Conservation (phyloP, 176 grass and related monocot genomes). For the Zoysia japonica region DNA sequence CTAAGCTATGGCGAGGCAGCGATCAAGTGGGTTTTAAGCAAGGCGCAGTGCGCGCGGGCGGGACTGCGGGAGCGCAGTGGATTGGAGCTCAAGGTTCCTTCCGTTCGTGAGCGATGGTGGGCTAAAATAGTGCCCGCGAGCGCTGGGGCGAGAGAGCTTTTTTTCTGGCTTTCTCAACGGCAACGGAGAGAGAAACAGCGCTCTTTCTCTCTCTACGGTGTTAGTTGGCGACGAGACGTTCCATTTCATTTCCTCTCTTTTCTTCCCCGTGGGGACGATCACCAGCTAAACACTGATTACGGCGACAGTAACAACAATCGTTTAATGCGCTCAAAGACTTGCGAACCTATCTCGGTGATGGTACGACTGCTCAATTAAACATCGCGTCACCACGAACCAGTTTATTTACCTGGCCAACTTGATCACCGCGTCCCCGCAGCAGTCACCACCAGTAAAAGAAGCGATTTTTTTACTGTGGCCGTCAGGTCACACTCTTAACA, state of each 20-base stretch:
- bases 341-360: background rate
- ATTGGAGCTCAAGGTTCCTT: conserved; percentile 79
- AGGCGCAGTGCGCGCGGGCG: conserved; percentile 28
- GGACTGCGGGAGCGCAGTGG: conserved; percentile 23
- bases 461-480: too few species aligned
- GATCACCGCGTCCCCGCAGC: too few species aligned
- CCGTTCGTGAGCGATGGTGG: conserved; percentile 17
- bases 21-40: conserved; percentile 85
- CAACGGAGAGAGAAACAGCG: background rate
- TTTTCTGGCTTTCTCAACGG: conserved; percentile 10
- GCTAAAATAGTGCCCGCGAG: conserved; percentile 50
- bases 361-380: conserved; percentile 18
- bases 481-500: too few species aligned
- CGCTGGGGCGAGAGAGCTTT: background rate
- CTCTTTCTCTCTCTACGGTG: background rate
- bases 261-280: too few species aligned
- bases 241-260: background rate
- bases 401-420: too few species aligned
- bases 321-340: conserved; percentile 10
- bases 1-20: conserved; percentile 43
- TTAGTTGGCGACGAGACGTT: conserved; percentile 31
- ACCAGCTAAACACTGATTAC: background rate
- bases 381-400: background rate
- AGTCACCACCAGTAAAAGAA: too few species aligned
- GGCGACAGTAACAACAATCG: background rate